Evolutionary conservation across 2,329 filamentous ascomycete species (phyloP).

Genomic region (Pestalotiopsis sp.): DNA sequence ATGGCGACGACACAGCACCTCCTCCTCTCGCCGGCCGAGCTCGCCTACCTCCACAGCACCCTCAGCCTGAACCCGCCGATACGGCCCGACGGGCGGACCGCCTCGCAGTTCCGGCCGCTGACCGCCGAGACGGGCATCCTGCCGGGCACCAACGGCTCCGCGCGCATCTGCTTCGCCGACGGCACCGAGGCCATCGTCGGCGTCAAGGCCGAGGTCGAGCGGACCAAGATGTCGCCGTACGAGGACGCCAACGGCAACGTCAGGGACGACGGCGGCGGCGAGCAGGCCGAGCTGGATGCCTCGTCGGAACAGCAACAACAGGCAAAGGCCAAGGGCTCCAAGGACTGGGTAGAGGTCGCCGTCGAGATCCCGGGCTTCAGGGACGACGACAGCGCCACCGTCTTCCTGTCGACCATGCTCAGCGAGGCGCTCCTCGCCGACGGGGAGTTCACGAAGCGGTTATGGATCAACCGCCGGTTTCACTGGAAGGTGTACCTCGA

Average conservation of each 20-base stretch:
- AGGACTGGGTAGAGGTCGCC: constrained; percentile 84
- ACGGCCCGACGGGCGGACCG: constrained; percentile 81
- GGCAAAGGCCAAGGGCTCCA: constrained; percentile 43
- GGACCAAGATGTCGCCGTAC: constrained; percentile 49
- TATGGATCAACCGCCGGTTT: constrained; percentile 89
- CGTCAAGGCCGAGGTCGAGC: constrained; percentile 92
- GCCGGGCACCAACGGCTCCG: constrained; percentile 87
- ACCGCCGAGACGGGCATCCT: constrained; percentile 89
- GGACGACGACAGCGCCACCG: constrained; percentile 87
- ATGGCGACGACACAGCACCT: constrained; percentile 70
- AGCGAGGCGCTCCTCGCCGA: constrained; percentile 81
- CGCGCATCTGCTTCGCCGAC: constrained; percentile 90
- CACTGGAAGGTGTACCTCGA: constrained; percentile 98
- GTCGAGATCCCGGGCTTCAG: constrained; percentile 90
- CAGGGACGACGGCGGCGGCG: constrained; percentile 25
- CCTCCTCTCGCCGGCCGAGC: constrained; percentile 90
- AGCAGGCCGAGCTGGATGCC: constrained; percentile 25
- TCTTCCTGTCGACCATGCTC: constrained; percentile 87
- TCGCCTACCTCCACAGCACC: constrained; percentile 90
- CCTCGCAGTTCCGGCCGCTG: constrained; percentile 88
- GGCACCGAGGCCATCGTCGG: constrained; percentile 96
- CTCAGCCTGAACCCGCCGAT: constrained; percentile 82
- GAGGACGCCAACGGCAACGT: constrained; percentile 2
- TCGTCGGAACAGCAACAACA: constrained; percentile 24
- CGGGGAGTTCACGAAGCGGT: constrained; percentile 67